A percentile compares a stretch with the other conserved stretches of the same genome.
These are phyloP conservation scores for Epichloe brachyelytri DNA, from an alignment of 2,329 filamentous ascomycete genomes.

Conservation along the genomic window DNA sequence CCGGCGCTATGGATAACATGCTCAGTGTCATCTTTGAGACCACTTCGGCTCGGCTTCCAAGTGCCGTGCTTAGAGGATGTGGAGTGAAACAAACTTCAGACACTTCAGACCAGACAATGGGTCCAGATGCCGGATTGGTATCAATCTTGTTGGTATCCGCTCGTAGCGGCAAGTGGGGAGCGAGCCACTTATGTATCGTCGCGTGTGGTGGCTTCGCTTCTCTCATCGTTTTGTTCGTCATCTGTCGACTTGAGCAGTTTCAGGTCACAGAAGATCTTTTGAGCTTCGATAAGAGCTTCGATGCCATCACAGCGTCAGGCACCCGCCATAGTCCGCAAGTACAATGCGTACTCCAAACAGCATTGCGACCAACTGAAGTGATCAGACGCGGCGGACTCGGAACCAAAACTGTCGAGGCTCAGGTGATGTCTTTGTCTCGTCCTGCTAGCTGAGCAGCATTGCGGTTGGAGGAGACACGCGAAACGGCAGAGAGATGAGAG, in stretches of 20 bases:
- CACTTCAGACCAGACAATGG: not conserved
- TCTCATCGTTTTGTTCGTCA: not conserved
- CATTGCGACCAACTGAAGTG: too few relatives aligned
- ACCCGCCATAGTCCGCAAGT: not conserved
- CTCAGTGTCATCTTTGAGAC: not conserved
- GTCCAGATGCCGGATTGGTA: not conserved
- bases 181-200: not conserved
- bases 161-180: not conserved
- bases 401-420: too few relatives aligned
- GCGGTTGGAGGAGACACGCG: too few relatives aligned
- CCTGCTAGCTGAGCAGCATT: too few relatives aligned
- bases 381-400: too few relatives aligned
- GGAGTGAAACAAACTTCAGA: not conserved
- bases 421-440: too few relatives aligned
- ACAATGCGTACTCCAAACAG: too few relatives aligned
- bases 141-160: not conserved
- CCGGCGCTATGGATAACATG: not conserved
- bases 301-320: not conserved
- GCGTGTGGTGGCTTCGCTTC: not conserved
- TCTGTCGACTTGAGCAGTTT: not conserved
- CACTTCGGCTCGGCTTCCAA: not conserved
- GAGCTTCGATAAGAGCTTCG: not conserved
- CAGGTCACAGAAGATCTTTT: not conserved
- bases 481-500: not conserved
- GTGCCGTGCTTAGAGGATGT: constrained; percentile 1